Conservation (phyloP, 192 early-diverging fungal genomes). For the Coemansia furcata region DNA sequence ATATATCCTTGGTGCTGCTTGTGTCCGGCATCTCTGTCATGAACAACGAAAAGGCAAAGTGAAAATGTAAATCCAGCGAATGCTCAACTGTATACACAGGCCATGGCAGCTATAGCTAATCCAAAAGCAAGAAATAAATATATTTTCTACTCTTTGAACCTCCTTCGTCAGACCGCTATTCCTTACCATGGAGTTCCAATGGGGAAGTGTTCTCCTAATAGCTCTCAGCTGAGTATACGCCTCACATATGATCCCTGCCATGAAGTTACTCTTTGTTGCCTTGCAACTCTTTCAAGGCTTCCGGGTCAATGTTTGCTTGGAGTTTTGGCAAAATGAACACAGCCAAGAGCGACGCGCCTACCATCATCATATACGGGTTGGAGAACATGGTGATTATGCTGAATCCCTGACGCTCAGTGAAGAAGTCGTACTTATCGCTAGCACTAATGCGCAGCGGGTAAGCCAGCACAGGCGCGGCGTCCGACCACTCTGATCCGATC, state of each 20-base stretch:
- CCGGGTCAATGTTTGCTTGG: constrained; percentile 60
- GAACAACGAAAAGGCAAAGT: too few relatives aligned
- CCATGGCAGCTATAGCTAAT: too few relatives aligned
- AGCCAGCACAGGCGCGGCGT: constrained; percentile 33
- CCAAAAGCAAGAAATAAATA: too few relatives aligned
- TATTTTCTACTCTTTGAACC: too few relatives aligned
- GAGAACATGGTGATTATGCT: constrained; percentile 58
- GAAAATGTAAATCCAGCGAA: too few relatives aligned
- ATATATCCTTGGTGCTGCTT: too few relatives aligned
- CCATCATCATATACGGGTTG: constrained; percentile 71
- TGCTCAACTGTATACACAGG: too few relatives aligned
- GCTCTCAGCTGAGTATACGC: not conserved
- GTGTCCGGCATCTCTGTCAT: too few relatives aligned
- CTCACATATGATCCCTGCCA: not conserved
- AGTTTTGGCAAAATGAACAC: constrained; percentile 66
- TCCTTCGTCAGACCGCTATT: too few relatives aligned
- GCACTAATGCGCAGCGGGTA: constrained; percentile 50
- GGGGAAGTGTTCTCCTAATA: too few relatives aligned
- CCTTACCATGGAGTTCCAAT: too few relatives aligned
- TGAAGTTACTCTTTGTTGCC: constrained; percentile 9
- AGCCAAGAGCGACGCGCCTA: constrained; percentile 56
- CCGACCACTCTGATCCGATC: constrained; percentile 50
- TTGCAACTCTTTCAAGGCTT: constrained; percentile 52
- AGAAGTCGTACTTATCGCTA: constrained; percentile 49
- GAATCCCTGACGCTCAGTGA: constrained; percentile 59